Conservation (phyloP, 495 filamentous ascomycete species). For the Aspergillus biplanus region DNA sequence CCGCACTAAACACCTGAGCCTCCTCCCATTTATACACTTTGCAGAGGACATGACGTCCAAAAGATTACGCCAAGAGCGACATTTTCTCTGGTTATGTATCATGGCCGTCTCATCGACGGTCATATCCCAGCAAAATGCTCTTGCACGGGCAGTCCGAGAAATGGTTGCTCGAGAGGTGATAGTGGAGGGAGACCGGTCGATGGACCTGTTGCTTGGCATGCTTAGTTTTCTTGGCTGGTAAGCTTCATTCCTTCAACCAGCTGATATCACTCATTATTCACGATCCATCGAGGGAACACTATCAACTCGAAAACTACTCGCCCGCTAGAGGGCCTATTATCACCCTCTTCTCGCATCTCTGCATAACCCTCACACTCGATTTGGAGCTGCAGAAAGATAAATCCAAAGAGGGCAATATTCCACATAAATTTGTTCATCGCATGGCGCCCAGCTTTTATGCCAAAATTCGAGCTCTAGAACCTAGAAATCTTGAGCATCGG, state of each 20-base stretch:
- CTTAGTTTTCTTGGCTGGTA: slow-evolving; percentile 44
- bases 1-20: slow-evolving; percentile 13
- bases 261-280: background rate
- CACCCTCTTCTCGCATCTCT: slow-evolving; percentile 44
- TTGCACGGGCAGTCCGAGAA: slow-evolving; percentile 37
- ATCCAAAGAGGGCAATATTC: slow-evolving; percentile 24
- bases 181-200: slow-evolving; percentile 44
- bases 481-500: slow-evolving; percentile 46
- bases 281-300: slow-evolving; percentile 17
- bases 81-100: slow-evolving; percentile 53
- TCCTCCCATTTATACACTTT: slow-evolving; percentile 45
- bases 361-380: slow-evolving; percentile 50
- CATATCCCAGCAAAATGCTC: slow-evolving; percentile 30
- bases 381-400: slow-evolving; percentile 48
- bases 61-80: slow-evolving; percentile 41
- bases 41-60: slow-evolving; percentile 38
- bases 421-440: background rate
- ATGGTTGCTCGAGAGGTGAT: slow-evolving; percentile 47
- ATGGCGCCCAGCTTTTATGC: slow-evolving; percentile 5
- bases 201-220: slow-evolving; percentile 53
- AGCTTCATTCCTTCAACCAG: background rate
- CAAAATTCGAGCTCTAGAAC: slow-evolving; percentile 16
- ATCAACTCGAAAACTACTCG: background rate
- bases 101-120: slow-evolving; percentile 41
- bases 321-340: slow-evolving; percentile 15